Evolutionary conservation across 345 rosid genomes (phyloP), one percentile per base, ranked within the genome.

Genomic region (Pugionium dolabratum): DNA sequence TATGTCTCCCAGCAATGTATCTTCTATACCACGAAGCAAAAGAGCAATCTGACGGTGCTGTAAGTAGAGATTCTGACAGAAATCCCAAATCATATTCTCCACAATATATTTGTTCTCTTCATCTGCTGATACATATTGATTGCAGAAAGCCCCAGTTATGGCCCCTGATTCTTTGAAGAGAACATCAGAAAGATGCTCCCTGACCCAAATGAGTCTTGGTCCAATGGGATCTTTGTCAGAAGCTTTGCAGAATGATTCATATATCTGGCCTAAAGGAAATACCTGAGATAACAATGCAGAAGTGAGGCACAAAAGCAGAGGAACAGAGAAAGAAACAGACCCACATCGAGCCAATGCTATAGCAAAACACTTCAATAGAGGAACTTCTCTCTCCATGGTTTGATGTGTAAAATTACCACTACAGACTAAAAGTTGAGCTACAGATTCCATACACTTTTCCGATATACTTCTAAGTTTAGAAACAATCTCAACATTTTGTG

Each of bases 301-400:
- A 76, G 85, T 82, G 30, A 88, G 82, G 72, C 91, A 82, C 34
- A 80, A 11, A 49, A 84, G 79, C 35, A 94, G 53, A 69, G 91
- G 73, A 44, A 74, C 69, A 36, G 76, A 71, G 40, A 83, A 68
- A 73, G 92, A 82, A 34, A 86, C 73, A 6, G 83, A 18, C 54
- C 92, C 90, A 76, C 88, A 75, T 69, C 95, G 85, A 76, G 96
- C 96, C 69, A 88, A 69, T 26, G 93, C 88, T 70, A 94, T 69
- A 37, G 91, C 83, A 53, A 83, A 54, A 62, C 89, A 86, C 73
- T 79, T 86, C 67, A 85, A 75, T 67, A 88, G 54, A 43, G 83
- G 78, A 62, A 75, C 72, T 63, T 76, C 72, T 67, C 59, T 74
- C 61, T 46, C 53, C 25, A 46, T 66, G 31, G 43, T 52, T 63